Evolutionary conservation across 2,329 filamentous ascomycete species (phyloP), one percentile per base, ranked within the genome.

Genomic region (Grosmannia serpens): DNA sequence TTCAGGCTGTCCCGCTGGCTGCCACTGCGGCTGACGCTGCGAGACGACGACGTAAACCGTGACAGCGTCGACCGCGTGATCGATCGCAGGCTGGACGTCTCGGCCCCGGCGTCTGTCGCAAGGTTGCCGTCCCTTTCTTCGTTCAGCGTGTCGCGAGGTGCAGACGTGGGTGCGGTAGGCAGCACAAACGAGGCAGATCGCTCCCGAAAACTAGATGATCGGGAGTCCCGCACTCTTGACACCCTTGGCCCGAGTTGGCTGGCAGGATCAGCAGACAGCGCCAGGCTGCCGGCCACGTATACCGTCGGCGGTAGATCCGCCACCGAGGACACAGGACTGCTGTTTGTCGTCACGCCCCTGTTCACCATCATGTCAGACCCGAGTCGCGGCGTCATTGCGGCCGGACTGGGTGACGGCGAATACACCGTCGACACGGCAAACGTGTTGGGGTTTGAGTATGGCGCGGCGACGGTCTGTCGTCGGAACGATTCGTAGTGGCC

Each of bases 401-500:
- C 69, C 8, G 77, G 76, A 63, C 82, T 77, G 60, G 82, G 78
- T 56, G 82, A 74, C 66, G 77, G 78, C 69, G 86, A 89, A 67
- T 89, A 92, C 38, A 86, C 83, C 8, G 84, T 86, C 44, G 88
- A 88, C 7, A 81, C 80, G 61, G 88, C 86, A 71, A 95, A 92
- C 0, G 84, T 85, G 64, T 88, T 86, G 0, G 88, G 84, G 9
- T 92, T 96, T 1, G 89, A 88, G 68, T 85, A 97, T 0, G 91
- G 91, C 3, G 87, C 75, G 55, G 86, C 83, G 10, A 89, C 74
- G 60, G 89, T 87, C 71, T 97, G 94, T 44, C 94, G 83, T 38
- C 94, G 82, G 71, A 97, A 97, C 1, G 91, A 92, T 70, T 99
- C 94, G 73, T 99, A 99, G 69, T 99, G 94, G 1, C 94, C 94